These are phyloP conservation scores for Climacium dendroides DNA, from an alignment of 225 moss, liverwort and hornwort species.

Conservation along the genomic window DNA sequence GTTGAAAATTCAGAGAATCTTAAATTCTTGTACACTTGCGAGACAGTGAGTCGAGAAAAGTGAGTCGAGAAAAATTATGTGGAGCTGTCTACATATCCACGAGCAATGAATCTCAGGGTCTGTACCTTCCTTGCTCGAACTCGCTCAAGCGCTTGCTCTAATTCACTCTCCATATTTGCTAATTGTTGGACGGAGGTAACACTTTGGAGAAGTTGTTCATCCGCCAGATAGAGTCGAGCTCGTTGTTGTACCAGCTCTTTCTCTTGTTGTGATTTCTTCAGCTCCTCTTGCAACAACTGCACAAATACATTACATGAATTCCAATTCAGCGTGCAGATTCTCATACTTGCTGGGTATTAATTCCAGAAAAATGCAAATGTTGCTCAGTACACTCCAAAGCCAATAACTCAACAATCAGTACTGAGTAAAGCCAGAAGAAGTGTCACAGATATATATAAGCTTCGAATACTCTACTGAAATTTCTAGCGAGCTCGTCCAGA, in stretches of 20 bases:
- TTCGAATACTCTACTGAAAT: not conserved
- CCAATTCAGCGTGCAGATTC: not conserved
- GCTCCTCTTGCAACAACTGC: constrained; percentile 36
- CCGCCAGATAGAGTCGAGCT: constrained; percentile 39
- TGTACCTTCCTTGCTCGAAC: constrained; percentile 36
- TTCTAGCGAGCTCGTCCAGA: not conserved
- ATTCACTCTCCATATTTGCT: constrained; percentile 45
- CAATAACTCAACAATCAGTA: not conserved
- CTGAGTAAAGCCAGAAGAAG: not conserved
- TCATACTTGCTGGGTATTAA: not conserved
- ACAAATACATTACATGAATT: not conserved
- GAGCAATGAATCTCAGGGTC: not conserved
- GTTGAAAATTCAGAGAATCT: not conserved
- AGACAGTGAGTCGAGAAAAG: not conserved
- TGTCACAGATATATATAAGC: not conserved
- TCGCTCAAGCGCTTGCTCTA: constrained; percentile 46
- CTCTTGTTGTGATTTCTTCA: constrained; percentile 41
- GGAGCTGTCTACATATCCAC: not conserved
- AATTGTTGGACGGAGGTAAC: constrained; percentile 40
- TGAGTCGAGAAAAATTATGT: not conserved
- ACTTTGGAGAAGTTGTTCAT: constrained; percentile 34
- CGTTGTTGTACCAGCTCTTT: constrained; percentile 42
- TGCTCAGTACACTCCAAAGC: not conserved
- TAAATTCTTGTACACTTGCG: not conserved
- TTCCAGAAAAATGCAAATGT: not conserved